Conservation (phyloP, 176 grass and related monocot species). For the Oryza punctata region DNA sequence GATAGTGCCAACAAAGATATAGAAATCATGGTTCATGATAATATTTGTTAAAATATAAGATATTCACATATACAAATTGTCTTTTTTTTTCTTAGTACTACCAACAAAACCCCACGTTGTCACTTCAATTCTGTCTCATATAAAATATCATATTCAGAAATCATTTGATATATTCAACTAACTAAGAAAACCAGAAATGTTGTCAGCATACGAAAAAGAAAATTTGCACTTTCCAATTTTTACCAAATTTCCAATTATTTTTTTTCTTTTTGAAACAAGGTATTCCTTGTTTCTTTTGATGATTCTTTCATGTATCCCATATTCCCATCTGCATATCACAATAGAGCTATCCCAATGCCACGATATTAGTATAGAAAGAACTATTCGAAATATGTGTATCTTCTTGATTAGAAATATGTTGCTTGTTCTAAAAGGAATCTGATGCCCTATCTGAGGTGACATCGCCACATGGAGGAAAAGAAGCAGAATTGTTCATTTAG, state of each 20-base stretch:
- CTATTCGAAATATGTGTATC: neutral
- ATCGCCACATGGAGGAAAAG: constrained; percentile 20
- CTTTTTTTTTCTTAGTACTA: constrained; percentile 5
- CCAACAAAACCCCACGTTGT: neutral
- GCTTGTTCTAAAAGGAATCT: constrained; percentile 23
- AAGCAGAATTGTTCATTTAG: constrained; percentile 26
- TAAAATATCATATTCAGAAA: neutral
- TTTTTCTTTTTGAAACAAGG: neutral
- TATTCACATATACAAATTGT: neutral
- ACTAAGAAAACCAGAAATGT: neutral
- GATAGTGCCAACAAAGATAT: neutral
- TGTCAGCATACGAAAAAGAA: neutral
- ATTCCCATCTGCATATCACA: neutral
- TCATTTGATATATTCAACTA: constrained; percentile 16
- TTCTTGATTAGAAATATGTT: constrained; percentile 15
- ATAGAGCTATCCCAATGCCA: neutral
- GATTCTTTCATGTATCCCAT: neutral
- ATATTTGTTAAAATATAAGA: neutral
- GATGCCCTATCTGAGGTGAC: constrained; percentile 33
- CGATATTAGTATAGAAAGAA: constrained; percentile 21
- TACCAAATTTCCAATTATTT: neutral
- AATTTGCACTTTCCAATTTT: neutral
- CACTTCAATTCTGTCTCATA: neutral
- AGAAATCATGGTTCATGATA: neutral
- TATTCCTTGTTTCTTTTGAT: neutral